Percentiles rank a stretch among this genome's conserved stretches.
phyloP scores from a whole-genome alignment of 768 basidiomycete species.

The Mycena pura region DNA sequence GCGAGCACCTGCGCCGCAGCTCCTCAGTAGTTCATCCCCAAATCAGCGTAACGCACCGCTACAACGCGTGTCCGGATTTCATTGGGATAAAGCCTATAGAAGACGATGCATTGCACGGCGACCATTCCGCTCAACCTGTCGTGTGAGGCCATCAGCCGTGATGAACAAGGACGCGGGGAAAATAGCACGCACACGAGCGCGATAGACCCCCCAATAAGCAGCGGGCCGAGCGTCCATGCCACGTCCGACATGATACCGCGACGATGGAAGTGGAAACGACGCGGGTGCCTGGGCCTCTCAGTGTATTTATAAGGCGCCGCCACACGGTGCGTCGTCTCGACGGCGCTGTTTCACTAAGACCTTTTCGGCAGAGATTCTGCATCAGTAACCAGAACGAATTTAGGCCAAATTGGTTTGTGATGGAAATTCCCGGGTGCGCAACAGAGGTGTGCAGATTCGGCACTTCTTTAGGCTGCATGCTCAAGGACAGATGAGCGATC shows the following conservation, averaged over 20 bases:
- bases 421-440: too few relatives aligned
- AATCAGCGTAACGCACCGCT: slow-evolving; percentile 12
- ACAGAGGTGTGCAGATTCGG: too few relatives aligned
- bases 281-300: too few relatives aligned
- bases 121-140: slow-evolving; percentile 27
- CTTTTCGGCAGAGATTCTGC: too few relatives aligned
- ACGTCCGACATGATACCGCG: slow-evolving; percentile 13
- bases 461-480: too few relatives aligned
- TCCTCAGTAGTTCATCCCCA: background rate
- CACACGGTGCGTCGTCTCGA: too few relatives aligned
- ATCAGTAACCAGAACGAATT: too few relatives aligned
- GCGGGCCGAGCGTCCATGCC: slow-evolving; percentile 23
- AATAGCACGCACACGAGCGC: slow-evolving; percentile 21
- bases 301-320: too few relatives aligned
- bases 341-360: too few relatives aligned
- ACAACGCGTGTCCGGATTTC: slow-evolving; percentile 5
- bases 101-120: slow-evolving; percentile 26
- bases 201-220: slow-evolving; percentile 25
- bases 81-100: slow-evolving; percentile 22
- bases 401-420: too few relatives aligned
- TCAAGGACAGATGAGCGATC: too few relatives aligned
- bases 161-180: background rate
- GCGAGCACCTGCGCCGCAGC: slow-evolving; percentile 4
- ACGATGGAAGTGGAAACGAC: too few relatives aligned
- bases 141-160: background rate